phyloP scores from a whole-genome alignment of 1,284 basidiomycete genomes.

The Trichosporon coremiiforme region DNA sequence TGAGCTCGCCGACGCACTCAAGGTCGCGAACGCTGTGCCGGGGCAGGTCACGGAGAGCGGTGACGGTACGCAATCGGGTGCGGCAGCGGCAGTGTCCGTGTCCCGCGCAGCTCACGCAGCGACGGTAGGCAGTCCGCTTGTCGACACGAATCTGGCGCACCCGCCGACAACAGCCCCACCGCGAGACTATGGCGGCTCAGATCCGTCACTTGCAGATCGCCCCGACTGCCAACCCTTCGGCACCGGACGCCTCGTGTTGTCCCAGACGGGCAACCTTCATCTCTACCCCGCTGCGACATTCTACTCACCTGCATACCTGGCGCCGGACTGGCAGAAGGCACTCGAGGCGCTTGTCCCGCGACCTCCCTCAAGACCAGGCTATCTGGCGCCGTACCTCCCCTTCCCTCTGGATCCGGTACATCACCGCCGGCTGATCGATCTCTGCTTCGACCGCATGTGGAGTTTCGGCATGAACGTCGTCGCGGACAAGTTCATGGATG shows the following conservation, averaged over 20 bases:
- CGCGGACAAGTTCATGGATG: slow-evolving; percentile 30
- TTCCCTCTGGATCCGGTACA: slow-evolving; percentile 33
- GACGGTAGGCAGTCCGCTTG: slow-evolving; percentile 8
- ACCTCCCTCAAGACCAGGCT: slow-evolving; percentile 27
- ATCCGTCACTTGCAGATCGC: slow-evolving; percentile 8
- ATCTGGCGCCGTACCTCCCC: slow-evolving; percentile 36
- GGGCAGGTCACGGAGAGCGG: neutral
- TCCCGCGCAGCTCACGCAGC: neutral
- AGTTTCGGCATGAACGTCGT: slow-evolving; percentile 33
- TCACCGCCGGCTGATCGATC: slow-evolving; percentile 30
- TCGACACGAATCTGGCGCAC: slow-evolving; percentile 11
- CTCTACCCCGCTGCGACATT: slow-evolving; percentile 37
- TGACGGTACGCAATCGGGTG: neutral
- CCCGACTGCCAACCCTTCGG: slow-evolving; percentile 30
- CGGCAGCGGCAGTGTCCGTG: neutral
- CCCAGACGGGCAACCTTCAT: slow-evolving; percentile 34
- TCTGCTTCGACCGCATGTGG: slow-evolving; percentile 30
- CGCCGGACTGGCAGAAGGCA: slow-evolving; percentile 33
- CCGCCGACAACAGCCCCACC: slow-evolving; percentile 4
- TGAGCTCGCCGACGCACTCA: slow-evolving; percentile 21
- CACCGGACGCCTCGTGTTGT: slow-evolving; percentile 33
- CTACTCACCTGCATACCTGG: slow-evolving; percentile 34
- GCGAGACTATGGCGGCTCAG: neutral
- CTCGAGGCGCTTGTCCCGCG: slow-evolving; percentile 24
- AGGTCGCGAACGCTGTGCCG: slow-evolving; percentile 14